Conservation (phyloP, 164 flowering plant genomes). For the Annona squamosa region DNA sequence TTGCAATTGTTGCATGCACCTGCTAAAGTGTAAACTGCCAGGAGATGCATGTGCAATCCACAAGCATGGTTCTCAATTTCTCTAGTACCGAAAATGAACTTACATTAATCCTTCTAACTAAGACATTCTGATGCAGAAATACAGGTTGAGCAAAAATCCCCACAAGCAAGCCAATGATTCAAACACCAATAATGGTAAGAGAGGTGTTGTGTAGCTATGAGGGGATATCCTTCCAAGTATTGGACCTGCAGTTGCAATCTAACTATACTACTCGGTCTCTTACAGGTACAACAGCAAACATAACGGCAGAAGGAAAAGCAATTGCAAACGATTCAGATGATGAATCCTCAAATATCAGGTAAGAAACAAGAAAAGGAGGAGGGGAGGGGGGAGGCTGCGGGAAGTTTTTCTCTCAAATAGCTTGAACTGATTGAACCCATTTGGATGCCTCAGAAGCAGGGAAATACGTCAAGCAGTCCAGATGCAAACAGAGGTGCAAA, state of each 20-base stretch:
- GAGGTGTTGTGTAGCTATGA: slow-evolving; percentile 20
- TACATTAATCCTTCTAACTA: slow-evolving; percentile 2
- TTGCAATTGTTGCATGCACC: too few relatives aligned
- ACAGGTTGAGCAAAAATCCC: slow-evolving; percentile 63
- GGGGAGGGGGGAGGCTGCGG: too few relatives aligned
- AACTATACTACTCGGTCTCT: neutral
- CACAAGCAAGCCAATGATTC: slow-evolving; percentile 58
- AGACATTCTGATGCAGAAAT: slow-evolving; percentile 40
- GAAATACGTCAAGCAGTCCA: slow-evolving; percentile 76
- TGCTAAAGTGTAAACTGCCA: neutral
- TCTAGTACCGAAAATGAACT: neutral
- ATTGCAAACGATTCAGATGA: slow-evolving; percentile 33
- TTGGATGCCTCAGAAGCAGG: slow-evolving; percentile 37
- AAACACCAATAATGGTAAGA: slow-evolving; percentile 52
- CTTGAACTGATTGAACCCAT: neutral
- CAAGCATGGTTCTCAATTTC: neutral
- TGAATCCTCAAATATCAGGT: slow-evolving; percentile 62
- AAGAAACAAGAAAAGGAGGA: slow-evolving; percentile 9
- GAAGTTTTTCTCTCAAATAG: neutral
- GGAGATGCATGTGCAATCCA: neutral
- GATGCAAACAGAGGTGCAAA: slow-evolving; percentile 93
- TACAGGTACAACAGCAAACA: slow-evolving; percentile 39
- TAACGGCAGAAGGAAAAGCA: slow-evolving; percentile 44
- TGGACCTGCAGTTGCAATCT: neutral
- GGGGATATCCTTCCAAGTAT: neutral